Evolutionary conservation across 768 basidiomycete species (phyloP).

Genomic region (Auriscalpium orientale): DNA sequence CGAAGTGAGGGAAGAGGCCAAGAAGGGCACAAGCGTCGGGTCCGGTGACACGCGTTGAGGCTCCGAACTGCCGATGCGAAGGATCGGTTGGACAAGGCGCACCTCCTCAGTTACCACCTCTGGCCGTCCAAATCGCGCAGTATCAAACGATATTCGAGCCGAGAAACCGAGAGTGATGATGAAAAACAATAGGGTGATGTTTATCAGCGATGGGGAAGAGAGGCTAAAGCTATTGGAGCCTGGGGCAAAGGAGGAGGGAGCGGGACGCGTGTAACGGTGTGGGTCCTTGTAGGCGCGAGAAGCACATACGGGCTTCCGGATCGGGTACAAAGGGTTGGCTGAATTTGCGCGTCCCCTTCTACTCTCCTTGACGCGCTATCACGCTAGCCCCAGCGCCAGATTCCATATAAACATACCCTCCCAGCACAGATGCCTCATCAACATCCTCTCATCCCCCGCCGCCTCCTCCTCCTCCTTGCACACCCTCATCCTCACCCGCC

Average conservation of each 20-base stretch:
- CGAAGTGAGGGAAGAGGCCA: too few species aligned
- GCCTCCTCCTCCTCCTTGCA: neutral
- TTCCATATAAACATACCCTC: slow-evolving; percentile 1
- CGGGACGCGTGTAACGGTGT: neutral
- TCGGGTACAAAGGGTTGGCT: slow-evolving; percentile 11
- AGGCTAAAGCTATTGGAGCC: neutral
- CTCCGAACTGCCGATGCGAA: too few species aligned
- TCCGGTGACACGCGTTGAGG: too few species aligned
- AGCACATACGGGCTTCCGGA: slow-evolving; percentile 1
- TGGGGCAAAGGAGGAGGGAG: neutral
- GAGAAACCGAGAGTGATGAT: neutral
- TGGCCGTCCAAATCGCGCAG: neutral
- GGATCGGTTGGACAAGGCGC: too few species aligned
- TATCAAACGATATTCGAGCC: neutral
- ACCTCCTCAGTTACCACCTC: too few species aligned
- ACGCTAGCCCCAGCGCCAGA: neutral
- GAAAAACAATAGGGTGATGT: neutral
- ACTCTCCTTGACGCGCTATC: neutral
- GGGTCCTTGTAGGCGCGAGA: neutral
- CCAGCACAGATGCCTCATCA: neutral
- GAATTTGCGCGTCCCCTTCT: neutral
- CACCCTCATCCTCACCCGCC: neutral
- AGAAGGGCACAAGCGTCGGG: too few species aligned
- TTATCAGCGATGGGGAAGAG: neutral
- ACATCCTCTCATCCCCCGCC: neutral